These are phyloP conservation scores for Stemphylium lycopersici DNA, from an alignment of 2,329 filamentous ascomycete species.

Conservation along the genomic window DNA sequence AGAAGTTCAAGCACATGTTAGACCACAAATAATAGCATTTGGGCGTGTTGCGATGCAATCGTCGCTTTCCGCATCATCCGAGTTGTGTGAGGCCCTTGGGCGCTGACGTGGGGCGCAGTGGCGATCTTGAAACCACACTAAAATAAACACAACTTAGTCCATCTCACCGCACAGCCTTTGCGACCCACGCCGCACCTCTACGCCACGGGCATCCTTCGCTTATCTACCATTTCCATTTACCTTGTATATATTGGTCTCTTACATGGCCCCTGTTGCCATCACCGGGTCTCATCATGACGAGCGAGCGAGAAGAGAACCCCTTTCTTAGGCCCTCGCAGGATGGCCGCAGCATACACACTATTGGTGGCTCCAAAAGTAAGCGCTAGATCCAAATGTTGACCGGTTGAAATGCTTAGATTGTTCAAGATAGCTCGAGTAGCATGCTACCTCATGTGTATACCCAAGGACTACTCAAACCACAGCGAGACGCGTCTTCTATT, in stretches of 20 bases:
- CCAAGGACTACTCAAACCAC: slow-evolving; percentile 8
- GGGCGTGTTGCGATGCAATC: not conserved
- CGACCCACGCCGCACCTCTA: slow-evolving; percentile 1
- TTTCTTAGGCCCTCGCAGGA: slow-evolving; percentile 10
- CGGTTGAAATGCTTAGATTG: not conserved
- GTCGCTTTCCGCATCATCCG: not conserved
- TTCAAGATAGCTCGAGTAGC: slow-evolving; percentile 9
- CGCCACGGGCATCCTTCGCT: not conserved
- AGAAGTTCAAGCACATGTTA: slow-evolving; percentile 62
- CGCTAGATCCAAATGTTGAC: not conserved
- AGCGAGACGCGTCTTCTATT: slow-evolving; percentile 5
- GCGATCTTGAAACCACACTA: slow-evolving; percentile 6
- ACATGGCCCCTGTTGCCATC: not conserved
- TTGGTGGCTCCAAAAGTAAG: slow-evolving; percentile 8
- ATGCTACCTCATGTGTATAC: slow-evolving; percentile 8
- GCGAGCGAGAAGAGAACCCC: slow-evolving; percentile 5
- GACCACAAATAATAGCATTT: slow-evolving; percentile 21
- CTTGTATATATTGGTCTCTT: not conserved
- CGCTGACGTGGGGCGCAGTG: slow-evolving; percentile 7
- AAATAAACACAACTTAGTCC: slow-evolving; percentile 3
- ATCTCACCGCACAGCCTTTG: slow-evolving; percentile 1
- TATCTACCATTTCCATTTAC: not conserved
- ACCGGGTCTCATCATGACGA: slow-evolving; percentile 2
- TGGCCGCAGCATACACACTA: not conserved
- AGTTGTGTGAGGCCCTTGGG: not conserved